These are phyloP conservation scores for Fermentozyma sake DNA, from an alignment of 1,139 yeast genomes.

Conservation along the genomic window DNA sequence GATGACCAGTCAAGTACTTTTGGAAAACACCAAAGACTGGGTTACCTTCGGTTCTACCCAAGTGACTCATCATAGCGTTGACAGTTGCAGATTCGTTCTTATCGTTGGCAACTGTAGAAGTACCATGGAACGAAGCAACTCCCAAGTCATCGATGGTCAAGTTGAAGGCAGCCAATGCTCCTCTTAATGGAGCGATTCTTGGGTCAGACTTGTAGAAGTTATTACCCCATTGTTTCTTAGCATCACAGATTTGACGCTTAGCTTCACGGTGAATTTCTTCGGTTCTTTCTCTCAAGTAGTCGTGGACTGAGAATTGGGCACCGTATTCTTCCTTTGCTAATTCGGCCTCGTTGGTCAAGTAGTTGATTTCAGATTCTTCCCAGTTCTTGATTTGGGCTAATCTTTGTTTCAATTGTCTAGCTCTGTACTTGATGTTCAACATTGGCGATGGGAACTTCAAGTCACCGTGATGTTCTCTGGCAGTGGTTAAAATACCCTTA, in stretches of 20 bases:
- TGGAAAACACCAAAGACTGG: slow-evolving; percentile 98
- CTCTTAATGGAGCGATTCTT: slow-evolving; percentile 94
- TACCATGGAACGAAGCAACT: slow-evolving; percentile 99
- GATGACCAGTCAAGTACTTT: slow-evolving; percentile 98
- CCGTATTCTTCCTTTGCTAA: slow-evolving; percentile 69
- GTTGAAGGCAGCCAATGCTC: slow-evolving; percentile 91
- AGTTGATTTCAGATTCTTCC: slow-evolving; percentile 76
- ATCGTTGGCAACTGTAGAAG: slow-evolving; percentile 96
- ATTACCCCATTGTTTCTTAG: slow-evolving; percentile 94
- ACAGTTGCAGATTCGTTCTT: slow-evolving; percentile 94
- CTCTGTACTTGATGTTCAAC: slow-evolving; percentile 89
- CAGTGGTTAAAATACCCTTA: slow-evolving; percentile 97
- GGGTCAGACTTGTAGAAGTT: slow-evolving; percentile 89
- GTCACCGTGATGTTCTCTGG: slow-evolving; percentile 86
- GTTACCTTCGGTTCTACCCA: slow-evolving; percentile 97
- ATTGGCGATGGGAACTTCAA: slow-evolving; percentile 77
- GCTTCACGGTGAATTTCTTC: slow-evolving; percentile 88
- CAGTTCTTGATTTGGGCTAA: slow-evolving; percentile 73
- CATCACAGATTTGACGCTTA: slow-evolving; percentile 77
- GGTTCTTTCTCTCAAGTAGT: slow-evolving; percentile 74
- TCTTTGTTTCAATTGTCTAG: slow-evolving; percentile 83
- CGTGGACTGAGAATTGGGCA: slow-evolving; percentile 43
- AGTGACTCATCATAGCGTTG: slow-evolving; percentile 86
- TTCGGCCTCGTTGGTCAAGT: slow-evolving; percentile 42
- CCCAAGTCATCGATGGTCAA: slow-evolving; percentile 92